Evolutionary conservation across 202 grass and related monocot genomes (phyloP), one percentile per base, ranked within the genome.

Genomic region (Alloteropsis angusta): DNA sequence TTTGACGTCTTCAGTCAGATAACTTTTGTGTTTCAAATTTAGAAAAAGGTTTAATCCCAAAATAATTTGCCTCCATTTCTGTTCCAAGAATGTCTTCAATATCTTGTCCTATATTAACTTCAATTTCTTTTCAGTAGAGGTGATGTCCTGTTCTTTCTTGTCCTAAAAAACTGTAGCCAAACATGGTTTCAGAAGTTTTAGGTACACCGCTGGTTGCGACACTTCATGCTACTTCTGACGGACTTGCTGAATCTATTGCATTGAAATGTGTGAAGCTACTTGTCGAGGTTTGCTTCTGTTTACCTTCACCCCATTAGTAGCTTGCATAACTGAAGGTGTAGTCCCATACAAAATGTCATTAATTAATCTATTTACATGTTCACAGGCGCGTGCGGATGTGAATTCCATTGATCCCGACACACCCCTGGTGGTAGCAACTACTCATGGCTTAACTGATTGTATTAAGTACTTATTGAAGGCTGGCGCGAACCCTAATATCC

Each of bases 181-280:
- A 72, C 30, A 53, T 0, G 47, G 55, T 78, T 44, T 84, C 82
- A 72, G 74, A 84, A 78, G 65, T 0, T 47, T 47, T 78, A 63
- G 74, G 82, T 64, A 71, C 82, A 78, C 82, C 65, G 36, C 14
- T 84, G 65, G 18, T 84, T 78, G 82, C 82, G 53, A 41, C 74
- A 72, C 74, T 84, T 64, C 13, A 70, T 78, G 73, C 65, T 78
- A 71, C 82, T 78, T 17, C 25, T 13, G 22, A 84, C 53, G 74
- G 82, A 64, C 15, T 72, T 22, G 19, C 57, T 34, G 74, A 84
- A 54, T 84, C 74, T 53, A 53, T 64, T 71, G 28, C 66, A 55
- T 38, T 84, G 55, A 46, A 78, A 36, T 71, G 82, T 78, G 74
- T 71, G 25, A 55, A 84, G 46, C 65, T 84, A 16, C 74, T 84